phyloP scores from a whole-genome alignment of 257 asterid genomes.

The Euphrasia confusa region DNA sequence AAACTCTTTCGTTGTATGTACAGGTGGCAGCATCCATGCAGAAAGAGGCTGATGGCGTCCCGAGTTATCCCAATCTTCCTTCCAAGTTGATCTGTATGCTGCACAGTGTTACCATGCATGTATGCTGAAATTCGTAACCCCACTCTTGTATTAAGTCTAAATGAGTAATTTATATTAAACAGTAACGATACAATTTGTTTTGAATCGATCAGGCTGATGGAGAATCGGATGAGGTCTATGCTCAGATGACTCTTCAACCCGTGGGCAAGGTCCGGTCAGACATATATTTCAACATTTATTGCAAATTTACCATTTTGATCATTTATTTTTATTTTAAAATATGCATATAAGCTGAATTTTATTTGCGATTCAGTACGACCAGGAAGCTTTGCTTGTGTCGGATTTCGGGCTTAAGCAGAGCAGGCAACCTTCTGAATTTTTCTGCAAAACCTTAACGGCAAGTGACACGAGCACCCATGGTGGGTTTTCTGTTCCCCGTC shows the following conservation, averaged over 20 bases:
- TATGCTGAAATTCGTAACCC: slow-evolving; percentile 29
- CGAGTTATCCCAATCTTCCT: slow-evolving; percentile 93
- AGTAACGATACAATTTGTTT: slow-evolving; percentile 17
- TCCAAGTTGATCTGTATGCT: slow-evolving; percentile 83
- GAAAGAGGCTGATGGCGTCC: slow-evolving; percentile 77
- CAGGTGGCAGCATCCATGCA: slow-evolving; percentile 99
- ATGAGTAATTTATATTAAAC: no score
- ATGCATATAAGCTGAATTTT: slow-evolving; percentile 7
- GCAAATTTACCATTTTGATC: not conserved
- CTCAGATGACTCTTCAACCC: slow-evolving; percentile 98
- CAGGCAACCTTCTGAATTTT: slow-evolving; percentile 84
- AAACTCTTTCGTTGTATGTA: not conserved
- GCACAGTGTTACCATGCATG: slow-evolving; percentile 91
- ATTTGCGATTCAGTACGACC: slow-evolving; percentile 56
- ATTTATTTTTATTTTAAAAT: not conserved
- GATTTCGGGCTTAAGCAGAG: slow-evolving; percentile 79
- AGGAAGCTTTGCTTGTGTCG: slow-evolving; percentile 79
- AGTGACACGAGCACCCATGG: slow-evolving; percentile 99
- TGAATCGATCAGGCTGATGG: slow-evolving; percentile 64
- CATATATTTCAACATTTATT: slow-evolving; percentile 4
- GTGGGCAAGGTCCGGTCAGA: slow-evolving; percentile 51
- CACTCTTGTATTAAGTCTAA: not conserved
- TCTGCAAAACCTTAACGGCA: slow-evolving; percentile 94
- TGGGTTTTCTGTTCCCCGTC: slow-evolving; percentile 98
- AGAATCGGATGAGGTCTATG: slow-evolving; percentile 96